These are phyloP conservation scores for Dipodascus geniculatus DNA, from an alignment of 805 yeast genomes.

Conservation along the genomic window DNA sequence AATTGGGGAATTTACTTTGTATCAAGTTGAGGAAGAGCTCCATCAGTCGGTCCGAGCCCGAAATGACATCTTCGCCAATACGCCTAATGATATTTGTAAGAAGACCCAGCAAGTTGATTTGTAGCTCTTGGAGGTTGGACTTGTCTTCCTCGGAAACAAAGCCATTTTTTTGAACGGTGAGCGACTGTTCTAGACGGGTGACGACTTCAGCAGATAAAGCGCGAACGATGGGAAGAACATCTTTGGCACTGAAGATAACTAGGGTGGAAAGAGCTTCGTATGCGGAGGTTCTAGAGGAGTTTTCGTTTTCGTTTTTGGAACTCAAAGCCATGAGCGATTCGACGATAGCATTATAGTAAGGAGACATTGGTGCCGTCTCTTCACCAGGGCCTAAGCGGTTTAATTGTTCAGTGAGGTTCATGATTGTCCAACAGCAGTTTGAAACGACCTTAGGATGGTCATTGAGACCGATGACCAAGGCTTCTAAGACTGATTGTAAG, in stretches of 20 bases:
- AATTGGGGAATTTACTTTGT: constrained; percentile 48
- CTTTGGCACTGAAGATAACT: constrained; percentile 63
- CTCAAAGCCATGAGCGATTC: constrained; percentile 63
- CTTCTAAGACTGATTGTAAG: constrained; percentile 60
- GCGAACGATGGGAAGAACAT: constrained; percentile 56
- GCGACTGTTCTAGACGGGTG: constrained; percentile 58
- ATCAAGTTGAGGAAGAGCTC: constrained; percentile 64
- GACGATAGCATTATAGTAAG: constrained; percentile 55
- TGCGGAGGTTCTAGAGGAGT: constrained; percentile 87
- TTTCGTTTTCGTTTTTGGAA: constrained; percentile 68
- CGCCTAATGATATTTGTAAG: constrained; percentile 79
- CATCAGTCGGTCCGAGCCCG: constrained; percentile 80
- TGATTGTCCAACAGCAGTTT: constrained; percentile 97
- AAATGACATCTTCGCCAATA: constrained; percentile 48
- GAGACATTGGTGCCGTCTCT: constrained; percentile 55
- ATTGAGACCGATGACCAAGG: constrained; percentile 66
- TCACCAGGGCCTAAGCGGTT: constrained; percentile 36
- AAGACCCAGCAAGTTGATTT: constrained; percentile 62
- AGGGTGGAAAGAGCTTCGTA: constrained; percentile 83
- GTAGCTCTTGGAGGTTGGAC: constrained; percentile 76
- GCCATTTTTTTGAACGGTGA: constrained; percentile 41
- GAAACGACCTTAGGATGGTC: constrained; percentile 91
- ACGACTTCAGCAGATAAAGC: constrained; percentile 66
- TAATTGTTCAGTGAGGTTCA: constrained; percentile 81
- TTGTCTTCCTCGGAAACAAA: constrained; percentile 58